phyloP scores from a whole-genome alignment of 192 early-diverging fungal genomes.

The Backusella tarrabulga region DNA sequence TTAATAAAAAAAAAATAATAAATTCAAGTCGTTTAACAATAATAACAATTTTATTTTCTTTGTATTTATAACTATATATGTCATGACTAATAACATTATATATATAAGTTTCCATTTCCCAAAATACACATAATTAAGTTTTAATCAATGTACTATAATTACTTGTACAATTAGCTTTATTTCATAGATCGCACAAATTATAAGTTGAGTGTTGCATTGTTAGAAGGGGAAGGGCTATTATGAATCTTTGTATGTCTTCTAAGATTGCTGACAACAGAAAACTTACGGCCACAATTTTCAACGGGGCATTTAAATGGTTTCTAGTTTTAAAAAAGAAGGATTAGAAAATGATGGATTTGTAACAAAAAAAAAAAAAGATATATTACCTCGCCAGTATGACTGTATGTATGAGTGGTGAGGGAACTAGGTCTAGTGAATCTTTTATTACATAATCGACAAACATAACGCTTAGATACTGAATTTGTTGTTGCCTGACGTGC shows the following conservation, averaged over 20 bases:
- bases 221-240: not conserved
- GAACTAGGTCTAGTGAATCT: constrained; percentile 29
- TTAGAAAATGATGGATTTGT: no score
- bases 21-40: no score
- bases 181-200: no score
- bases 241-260: constrained; percentile 17
- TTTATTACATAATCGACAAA: constrained; percentile 25
- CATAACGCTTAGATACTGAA: constrained; percentile 23
- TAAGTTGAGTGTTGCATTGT: no score
- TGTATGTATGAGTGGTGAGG: constrained; percentile 28
- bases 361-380: not conserved
- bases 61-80: no score
- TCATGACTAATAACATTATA: no score
- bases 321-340: not conserved
- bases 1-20: no score
- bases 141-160: no score
- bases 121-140: no score
- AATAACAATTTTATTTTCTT: no score
- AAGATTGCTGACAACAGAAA: constrained; percentile 14
- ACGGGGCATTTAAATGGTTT: constrained; percentile 8
- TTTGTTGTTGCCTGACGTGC: not conserved
- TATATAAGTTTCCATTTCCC: no score
- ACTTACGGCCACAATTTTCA: constrained; percentile 10
- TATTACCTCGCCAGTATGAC: constrained; percentile 34
- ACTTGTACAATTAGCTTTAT: no score